phyloP scores from a whole-genome alignment of 2,329 filamentous ascomycete genomes.

The Neocatenulostroma microsporum region DNA sequence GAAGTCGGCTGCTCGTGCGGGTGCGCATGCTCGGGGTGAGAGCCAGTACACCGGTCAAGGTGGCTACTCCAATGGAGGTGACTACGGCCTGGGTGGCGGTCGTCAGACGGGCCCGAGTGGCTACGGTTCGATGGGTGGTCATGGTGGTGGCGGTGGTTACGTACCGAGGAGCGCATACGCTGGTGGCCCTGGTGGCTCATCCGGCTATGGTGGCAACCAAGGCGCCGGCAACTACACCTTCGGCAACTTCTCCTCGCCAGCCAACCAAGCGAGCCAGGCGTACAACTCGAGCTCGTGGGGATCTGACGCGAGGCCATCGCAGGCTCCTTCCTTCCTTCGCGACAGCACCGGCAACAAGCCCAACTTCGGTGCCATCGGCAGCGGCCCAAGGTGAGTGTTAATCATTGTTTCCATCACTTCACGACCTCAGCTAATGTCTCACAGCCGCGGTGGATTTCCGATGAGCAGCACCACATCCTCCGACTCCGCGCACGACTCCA shows the following conservation, averaged over 20 bases:
- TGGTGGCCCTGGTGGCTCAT: background rate
- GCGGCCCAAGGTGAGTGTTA: slow-evolving; percentile 2
- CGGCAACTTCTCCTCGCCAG: background rate
- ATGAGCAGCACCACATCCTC: background rate
- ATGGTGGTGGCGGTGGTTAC: background rate
- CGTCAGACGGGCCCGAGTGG: background rate
- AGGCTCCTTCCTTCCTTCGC: background rate
- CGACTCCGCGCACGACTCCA: background rate
- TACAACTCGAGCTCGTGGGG: no score
- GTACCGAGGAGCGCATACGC: background rate
- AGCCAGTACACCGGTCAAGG: background rate
- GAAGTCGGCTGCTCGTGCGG: background rate
- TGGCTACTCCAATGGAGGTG: background rate
- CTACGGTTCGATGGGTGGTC: background rate
- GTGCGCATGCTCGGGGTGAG: background rate
- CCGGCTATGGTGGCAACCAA: background rate
- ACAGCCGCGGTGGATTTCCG: no score
- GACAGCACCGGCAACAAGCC: background rate
- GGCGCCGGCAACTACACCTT: background rate
- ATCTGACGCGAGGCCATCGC: no score
- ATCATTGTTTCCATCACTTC: no score
- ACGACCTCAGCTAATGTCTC: background rate
- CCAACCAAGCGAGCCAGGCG: slow-evolving; percentile 1
- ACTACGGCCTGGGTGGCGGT: background rate
- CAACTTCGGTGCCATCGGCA: slow-evolving; percentile 5